Evolutionary conservation across 2,329 filamentous ascomycete species (phyloP).

Genomic region (Pseudocercospora fuligena): DNA sequence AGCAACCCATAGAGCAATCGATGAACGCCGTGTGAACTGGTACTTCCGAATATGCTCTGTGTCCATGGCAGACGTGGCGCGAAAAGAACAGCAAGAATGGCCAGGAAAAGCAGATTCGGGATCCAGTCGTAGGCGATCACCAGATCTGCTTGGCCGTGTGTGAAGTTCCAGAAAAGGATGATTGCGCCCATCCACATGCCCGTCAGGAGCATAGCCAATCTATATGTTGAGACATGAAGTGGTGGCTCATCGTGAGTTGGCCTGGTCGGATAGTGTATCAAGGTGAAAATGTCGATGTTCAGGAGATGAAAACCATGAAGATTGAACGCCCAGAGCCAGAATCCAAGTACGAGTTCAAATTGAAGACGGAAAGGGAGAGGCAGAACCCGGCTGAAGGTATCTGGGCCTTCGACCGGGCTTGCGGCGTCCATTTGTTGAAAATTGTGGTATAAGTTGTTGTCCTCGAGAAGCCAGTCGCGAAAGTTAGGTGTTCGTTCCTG

Average conservation of each 20-base stretch:
- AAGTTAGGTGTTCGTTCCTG: not conserved
- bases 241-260: slow-evolving; percentile 69
- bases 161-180: slow-evolving; percentile 80
- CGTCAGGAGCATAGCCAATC: slow-evolving; percentile 78
- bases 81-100: slow-evolving; percentile 71
- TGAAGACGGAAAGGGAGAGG: slow-evolving; percentile 90
- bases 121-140: slow-evolving; percentile 83
- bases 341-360: slow-evolving; percentile 80
- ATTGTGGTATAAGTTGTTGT: not conserved
- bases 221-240: slow-evolving; percentile 81
- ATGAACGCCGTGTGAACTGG: slow-evolving; percentile 63
- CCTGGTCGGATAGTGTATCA: slow-evolving; percentile 85
- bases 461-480: too few species aligned
- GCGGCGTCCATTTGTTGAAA: slow-evolving; percentile 19
- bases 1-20: slow-evolving; percentile 77
- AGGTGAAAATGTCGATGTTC: slow-evolving; percentile 67
- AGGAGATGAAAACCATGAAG: slow-evolving; percentile 80
- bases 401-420: slow-evolving; percentile 57
- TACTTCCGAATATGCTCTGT: slow-evolving; percentile 23
- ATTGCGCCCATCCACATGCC: slow-evolving; percentile 73
- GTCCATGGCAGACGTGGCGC: slow-evolving; percentile 54
- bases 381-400: slow-evolving; percentile 84
- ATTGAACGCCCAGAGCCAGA: slow-evolving; percentile 95
- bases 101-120: slow-evolving; percentile 78
- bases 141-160: slow-evolving; percentile 67